Evolutionary conservation across 2,329 filamentous ascomycete species (phyloP).

Genomic region (Phyllosticta paracitricarpa): DNA sequence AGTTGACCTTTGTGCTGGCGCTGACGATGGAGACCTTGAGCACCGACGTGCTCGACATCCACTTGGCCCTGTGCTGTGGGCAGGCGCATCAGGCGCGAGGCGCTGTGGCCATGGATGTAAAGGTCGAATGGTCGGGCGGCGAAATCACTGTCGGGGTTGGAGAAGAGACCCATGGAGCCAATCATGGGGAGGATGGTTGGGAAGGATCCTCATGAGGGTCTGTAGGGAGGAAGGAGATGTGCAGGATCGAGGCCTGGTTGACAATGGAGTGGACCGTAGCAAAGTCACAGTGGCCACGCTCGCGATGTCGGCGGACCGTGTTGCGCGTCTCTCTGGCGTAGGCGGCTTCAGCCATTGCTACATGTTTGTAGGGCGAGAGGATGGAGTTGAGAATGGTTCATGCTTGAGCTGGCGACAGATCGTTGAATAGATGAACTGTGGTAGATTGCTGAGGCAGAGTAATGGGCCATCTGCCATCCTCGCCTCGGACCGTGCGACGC

Average conservation of each 20-base stretch:
- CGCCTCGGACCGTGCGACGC: not conserved
- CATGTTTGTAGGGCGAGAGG: not conserved
- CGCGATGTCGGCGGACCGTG: not conserved
- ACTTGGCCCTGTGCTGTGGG: constrained; percentile 40
- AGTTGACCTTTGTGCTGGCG: constrained; percentile 66
- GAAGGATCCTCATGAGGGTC: constrained; percentile 46
- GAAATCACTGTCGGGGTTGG: constrained; percentile 45
- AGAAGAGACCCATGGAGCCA: constrained; percentile 67
- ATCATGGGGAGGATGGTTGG: constrained; percentile 77
- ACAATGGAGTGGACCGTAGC: constrained; percentile 65
- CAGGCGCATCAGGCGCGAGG: constrained; percentile 63
- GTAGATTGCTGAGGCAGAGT: not conserved
- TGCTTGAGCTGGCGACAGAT: not conserved
- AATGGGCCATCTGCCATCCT: not conserved
- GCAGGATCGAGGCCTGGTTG: constrained; percentile 62
- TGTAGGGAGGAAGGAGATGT: constrained; percentile 65
- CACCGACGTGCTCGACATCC: constrained; percentile 64
- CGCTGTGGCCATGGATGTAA: constrained; percentile 80
- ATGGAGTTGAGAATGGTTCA: not conserved
- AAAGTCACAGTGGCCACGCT: constrained; percentile 57
- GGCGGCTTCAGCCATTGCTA: not conserved
- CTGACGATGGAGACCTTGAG: constrained; percentile 57
- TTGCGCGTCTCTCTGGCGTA: not conserved
- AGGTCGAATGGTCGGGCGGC: constrained; percentile 33
- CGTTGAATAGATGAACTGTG: not conserved